Evolutionary conservation across 768 basidiomycete species (phyloP).

Genomic region (Hebeloma cylindrosporum): DNA sequence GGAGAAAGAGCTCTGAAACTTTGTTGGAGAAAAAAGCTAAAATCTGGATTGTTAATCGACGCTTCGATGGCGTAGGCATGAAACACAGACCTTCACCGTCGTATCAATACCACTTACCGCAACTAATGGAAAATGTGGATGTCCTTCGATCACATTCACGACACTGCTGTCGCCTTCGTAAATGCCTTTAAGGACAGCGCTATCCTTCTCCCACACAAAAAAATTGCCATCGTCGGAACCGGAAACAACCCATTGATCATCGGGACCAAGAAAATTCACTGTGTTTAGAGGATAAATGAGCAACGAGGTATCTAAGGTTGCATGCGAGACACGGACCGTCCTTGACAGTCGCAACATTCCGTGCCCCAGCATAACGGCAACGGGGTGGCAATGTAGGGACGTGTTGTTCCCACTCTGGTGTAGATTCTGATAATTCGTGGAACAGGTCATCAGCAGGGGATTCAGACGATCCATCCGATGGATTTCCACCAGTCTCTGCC

Average conservation of each 20-base stretch:
- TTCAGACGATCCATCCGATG: conserved; percentile 15
- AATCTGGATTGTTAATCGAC: neutral
- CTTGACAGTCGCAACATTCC: conserved; percentile 83
- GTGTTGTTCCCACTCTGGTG: conserved; percentile 24
- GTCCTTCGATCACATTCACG: conserved; percentile 86
- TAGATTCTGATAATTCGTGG: too few relatives aligned
- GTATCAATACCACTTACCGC: conserved; percentile 86
- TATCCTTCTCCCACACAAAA: conserved; percentile 81
- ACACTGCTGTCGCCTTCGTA: conserved; percentile 81
- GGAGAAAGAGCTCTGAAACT: conserved; percentile 50
- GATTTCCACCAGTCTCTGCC: too few relatives aligned
- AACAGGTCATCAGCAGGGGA: conserved; percentile 1
- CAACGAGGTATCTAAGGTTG: neutral
- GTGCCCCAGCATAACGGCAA: conserved; percentile 61
- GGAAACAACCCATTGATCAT: conserved; percentile 75
- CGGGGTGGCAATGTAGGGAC: conserved; percentile 65
- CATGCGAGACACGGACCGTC: conserved; percentile 59
- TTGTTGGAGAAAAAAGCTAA: conserved; percentile 67
- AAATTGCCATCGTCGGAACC: conserved; percentile 88
- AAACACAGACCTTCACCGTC: conserved; percentile 67
- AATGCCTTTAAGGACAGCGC: conserved; percentile 65
- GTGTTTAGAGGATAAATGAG: neutral
- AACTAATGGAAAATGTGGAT: conserved; percentile 77
- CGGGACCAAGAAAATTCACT: conserved; percentile 86
- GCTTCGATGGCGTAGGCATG: neutral